These are phyloP conservation scores for Penicillium argentinense DNA, from an alignment of 495 filamentous ascomycete genomes.

Conservation along the genomic window DNA sequence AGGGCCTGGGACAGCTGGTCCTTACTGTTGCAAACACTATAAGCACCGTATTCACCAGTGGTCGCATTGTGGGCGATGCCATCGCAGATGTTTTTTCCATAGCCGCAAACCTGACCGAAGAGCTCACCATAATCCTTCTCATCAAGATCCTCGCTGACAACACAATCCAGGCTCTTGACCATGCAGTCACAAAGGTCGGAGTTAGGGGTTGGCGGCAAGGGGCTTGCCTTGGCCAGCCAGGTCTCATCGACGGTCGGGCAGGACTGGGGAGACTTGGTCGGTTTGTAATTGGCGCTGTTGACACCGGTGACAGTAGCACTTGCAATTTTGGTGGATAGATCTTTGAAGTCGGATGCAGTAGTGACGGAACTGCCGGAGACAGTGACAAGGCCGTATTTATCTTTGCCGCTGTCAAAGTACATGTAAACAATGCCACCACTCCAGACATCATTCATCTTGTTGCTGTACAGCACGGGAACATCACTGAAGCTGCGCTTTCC, in stretches of 20 bases:
- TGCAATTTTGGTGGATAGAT: constrained; percentile 67
- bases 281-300: constrained; percentile 62
- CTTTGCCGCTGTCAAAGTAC: constrained; percentile 87
- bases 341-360: constrained; percentile 68
- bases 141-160: constrained; percentile 49
- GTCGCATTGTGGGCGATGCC: constrained; percentile 71
- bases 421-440: constrained; percentile 94
- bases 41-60: constrained; percentile 77
- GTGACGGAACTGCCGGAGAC: constrained; percentile 53
- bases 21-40: constrained; percentile 74
- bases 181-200: constrained; percentile 79
- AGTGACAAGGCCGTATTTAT: constrained; percentile 73
- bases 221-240: constrained; percentile 65
- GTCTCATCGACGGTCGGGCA: constrained; percentile 64
- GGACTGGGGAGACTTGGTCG: constrained; percentile 66
- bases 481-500: constrained; percentile 79
- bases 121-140: constrained; percentile 58
- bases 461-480: constrained; percentile 73
- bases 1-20: constrained; percentile 80
- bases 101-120: constrained; percentile 74
- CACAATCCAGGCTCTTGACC: constrained; percentile 65
- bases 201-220: constrained; percentile 82
- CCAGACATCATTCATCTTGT: constrained; percentile 79
- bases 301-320: constrained; percentile 62
- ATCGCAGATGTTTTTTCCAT: constrained; percentile 53